phyloP scores from a whole-genome alignment of 495 filamentous ascomycete genomes.

The Daldinia vernicosa region DNA sequence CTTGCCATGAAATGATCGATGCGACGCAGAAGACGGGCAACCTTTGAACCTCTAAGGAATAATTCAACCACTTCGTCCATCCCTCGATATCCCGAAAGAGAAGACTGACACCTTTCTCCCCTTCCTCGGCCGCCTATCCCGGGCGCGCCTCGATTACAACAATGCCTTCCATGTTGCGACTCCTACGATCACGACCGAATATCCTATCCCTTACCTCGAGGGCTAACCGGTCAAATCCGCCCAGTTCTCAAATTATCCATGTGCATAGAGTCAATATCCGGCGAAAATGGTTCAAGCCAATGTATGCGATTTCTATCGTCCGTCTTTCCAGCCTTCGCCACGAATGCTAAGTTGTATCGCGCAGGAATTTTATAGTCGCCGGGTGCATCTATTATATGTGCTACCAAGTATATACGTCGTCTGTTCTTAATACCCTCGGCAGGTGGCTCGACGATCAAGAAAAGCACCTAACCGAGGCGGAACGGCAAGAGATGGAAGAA shows the following conservation, averaged over 20 bases:
- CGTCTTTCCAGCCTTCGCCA: neutral
- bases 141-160: constrained; percentile 46
- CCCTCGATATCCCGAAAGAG: neutral
- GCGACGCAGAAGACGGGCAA: neutral
- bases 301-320: neutral
- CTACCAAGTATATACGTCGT: constrained; percentile 50
- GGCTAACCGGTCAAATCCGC: constrained; percentile 10
- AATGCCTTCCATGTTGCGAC: constrained; percentile 49
- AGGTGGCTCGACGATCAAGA: constrained; percentile 36
- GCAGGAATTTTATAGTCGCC: constrained; percentile 45
- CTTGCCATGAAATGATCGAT: neutral
- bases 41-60: constrained; percentile 6
- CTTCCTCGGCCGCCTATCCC: constrained; percentile 46
- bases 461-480: no score
- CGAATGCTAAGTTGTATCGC: constrained; percentile 1
- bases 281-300: constrained; percentile 41
- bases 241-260: constrained; percentile 22
- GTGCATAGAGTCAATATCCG: constrained; percentile 50
- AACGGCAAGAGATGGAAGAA: constrained; percentile 35
- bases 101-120: constrained; percentile 9
- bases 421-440: constrained; percentile 41
- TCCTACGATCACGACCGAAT: constrained; percentile 44
- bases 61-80: neutral
- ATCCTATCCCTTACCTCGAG: constrained; percentile 28
- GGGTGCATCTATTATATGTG: constrained; percentile 52